phyloP scores from a whole-genome alignment of 768 basidiomycete species.

The Calocybe indica region DNA sequence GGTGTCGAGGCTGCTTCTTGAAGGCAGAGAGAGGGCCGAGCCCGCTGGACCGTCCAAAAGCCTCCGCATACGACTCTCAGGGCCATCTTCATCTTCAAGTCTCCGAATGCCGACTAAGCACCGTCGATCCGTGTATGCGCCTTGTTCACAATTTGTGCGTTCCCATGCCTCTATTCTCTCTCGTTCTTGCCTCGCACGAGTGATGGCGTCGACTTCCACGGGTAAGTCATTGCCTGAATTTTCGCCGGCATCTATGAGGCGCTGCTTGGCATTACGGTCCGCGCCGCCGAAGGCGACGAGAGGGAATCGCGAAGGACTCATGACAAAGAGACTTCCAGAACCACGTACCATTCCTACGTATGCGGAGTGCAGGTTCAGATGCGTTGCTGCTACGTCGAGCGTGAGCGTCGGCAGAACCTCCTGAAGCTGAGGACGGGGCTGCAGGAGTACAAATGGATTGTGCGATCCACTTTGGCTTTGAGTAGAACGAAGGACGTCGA shows the following conservation, averaged over 20 bases:
- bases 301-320: conserved; percentile 79
- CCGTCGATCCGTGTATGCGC: conserved; percentile 32
- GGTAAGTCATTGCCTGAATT: too few relatives aligned
- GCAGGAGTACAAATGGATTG: conserved; percentile 61
- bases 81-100: conserved; percentile 47
- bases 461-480: conserved; percentile 11
- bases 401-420: conserved; percentile 65
- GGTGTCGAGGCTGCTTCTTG: too few relatives aligned
- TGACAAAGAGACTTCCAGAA: conserved; percentile 73
- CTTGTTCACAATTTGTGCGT: conserved; percentile 6
- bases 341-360: conserved; percentile 78
- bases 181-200: conserved; percentile 32
- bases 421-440: conserved; percentile 73
- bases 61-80: conserved; percentile 36
- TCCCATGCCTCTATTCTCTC: conserved; percentile 11
- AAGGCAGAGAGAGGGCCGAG: too few relatives aligned
- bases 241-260: conserved; percentile 19
- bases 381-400: conserved; percentile 19
- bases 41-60: conserved; percentile 49
- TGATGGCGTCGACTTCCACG: conserved; percentile 28
- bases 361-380: conserved; percentile 55
- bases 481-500: conserved; percentile 56
- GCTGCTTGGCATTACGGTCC: conserved; percentile 12
- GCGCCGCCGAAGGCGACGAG: conserved; percentile 63
- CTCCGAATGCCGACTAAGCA: conserved; percentile 60